Evolutionary conservation across 768 basidiomycete genomes (phyloP).

Genomic region (Panellus pusillus): DNA sequence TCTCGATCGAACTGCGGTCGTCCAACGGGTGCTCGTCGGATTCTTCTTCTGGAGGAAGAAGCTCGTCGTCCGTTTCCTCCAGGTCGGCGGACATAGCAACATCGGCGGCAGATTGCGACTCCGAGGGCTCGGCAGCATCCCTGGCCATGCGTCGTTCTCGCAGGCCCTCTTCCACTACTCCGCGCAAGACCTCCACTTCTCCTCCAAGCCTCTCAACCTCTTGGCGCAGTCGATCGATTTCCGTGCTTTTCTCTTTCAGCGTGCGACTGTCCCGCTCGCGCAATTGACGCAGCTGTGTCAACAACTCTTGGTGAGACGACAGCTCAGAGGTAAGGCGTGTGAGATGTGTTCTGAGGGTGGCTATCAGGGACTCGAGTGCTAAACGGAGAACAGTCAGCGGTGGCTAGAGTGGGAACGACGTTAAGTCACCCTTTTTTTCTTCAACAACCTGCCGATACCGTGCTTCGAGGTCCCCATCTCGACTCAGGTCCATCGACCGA

Average conservation of each 20-base stretch:
- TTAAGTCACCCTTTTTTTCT: constrained; percentile 80
- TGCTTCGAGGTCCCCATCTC: constrained; percentile 41
- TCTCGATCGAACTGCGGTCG: constrained; percentile 16
- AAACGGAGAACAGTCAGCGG: constrained; percentile 6
- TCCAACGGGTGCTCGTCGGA: constrained; percentile 23
- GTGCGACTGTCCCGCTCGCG: constrained; percentile 62
- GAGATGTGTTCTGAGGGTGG: constrained; percentile 71
- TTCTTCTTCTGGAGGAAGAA: constrained; percentile 29
- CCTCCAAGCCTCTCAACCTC: constrained; percentile 82
- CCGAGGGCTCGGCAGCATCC: constrained; percentile 31
- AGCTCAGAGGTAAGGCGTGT: constrained; percentile 77
- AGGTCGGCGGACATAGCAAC: constrained; percentile 35
- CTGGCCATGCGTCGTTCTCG: constrained; percentile 63
- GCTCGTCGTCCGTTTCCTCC: constrained; percentile 25
- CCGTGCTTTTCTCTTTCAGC: constrained; percentile 59
- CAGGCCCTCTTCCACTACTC: constrained; percentile 85
- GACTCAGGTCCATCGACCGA: constrained; percentile 27
- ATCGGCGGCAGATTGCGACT: constrained; percentile 31
- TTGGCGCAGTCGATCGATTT: constrained; percentile 64
- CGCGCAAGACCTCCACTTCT: constrained; percentile 85
- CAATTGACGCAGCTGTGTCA: constrained; percentile 62
- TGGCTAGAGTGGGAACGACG: not conserved
- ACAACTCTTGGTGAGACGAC: constrained; percentile 69
- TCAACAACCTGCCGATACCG: constrained; percentile 79
- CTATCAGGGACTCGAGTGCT: constrained; percentile 84